Conservation (phyloP, 441 rosid genomes). For the Jatropha multifida region DNA sequence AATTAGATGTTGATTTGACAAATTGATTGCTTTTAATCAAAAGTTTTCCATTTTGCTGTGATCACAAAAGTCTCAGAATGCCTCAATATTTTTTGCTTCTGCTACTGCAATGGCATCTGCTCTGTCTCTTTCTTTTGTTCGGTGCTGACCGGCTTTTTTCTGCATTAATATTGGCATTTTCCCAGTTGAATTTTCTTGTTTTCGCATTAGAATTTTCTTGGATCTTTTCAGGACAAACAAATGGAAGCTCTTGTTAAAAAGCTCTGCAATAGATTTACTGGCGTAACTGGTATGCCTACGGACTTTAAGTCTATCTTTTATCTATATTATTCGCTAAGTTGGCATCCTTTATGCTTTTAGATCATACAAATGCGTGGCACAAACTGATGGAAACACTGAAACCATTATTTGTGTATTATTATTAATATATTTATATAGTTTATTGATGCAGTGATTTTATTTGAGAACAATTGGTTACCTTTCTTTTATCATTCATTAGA, state of each 20-base stretch:
- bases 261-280: conserved; percentile 95
- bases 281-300: conserved; percentile 65
- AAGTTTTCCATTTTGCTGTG: conserved; percentile 84
- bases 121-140: conserved; percentile 26
- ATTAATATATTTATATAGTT: no score
- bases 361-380: conserved; percentile 7
- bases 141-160: conserved; percentile 6
- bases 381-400: no score
- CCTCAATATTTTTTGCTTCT: conserved; percentile 17
- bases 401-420: no score
- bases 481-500: no score
- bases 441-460: no score
- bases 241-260: conserved; percentile 99
- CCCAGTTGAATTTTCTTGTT: conserved; percentile 38
- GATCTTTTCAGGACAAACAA: conserved; percentile 77
- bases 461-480: no score
- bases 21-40: conserved; percentile 37
- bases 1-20: background rate
- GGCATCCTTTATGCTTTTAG: conserved; percentile 5
- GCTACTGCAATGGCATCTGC: conserved; percentile 44
- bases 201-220: conserved; percentile 15
- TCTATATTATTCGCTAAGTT: conserved; percentile 4
- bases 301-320: background rate
- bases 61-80: conserved; percentile 48
- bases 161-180: conserved; percentile 20